Base-by-base conservation (phyloP, 805 yeast species). In the Saccharomycopsis sp. region DNA sequence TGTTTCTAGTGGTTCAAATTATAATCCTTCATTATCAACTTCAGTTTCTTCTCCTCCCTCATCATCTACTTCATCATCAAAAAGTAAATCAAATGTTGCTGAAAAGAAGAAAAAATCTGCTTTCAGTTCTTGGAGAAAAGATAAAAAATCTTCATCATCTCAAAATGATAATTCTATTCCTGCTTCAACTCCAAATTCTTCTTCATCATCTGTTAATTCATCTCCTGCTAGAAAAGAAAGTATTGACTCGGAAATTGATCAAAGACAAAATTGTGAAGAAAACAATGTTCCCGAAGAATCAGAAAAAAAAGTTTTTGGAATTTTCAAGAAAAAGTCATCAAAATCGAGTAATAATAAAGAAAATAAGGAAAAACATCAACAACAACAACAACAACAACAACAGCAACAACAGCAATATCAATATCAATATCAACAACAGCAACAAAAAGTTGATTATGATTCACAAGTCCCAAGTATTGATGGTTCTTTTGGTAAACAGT, bases 381-480 rank as follows among this genome's bases (percentile, higher is more conserved):
- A 19, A 9, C 36, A 35, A 27, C 36, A 35, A 27, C 23, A 5
- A 3, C 34, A 20, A 31, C 43, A 26, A 17, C 36, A 15, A 12
- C 26, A 26, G 2, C n/a, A 25, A 15, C 21, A 30, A 14, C 46
- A 36, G 30, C 40, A 31, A 20, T 19, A 19, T 25, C 17, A 19
- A 15, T 21, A 19, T 35, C 19, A 35, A 15, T n/a, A n/a, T n/a
- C 26, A 26, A 3, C n/a, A 25, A 15, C 21, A 30, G 9, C 46
- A 36, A 32, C 40, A 31, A 20, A 13, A 19, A 19, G 21, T 15
- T 15, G 17, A 19, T 35, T 18, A 35, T 25, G 29, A 17, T 13
- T 21, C 37, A 10, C 41, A 41, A 29, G 44, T 41, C 19, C 44
- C 44, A 5, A 25, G 37, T n/a, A 29, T 41, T 14, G 44, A 41